Percentiles rank a stretch among this genome's conserved stretches.
phyloP scores from a whole-genome alignment of 176 grass and related monocot species.

The Elymus sibiricus region DNA sequence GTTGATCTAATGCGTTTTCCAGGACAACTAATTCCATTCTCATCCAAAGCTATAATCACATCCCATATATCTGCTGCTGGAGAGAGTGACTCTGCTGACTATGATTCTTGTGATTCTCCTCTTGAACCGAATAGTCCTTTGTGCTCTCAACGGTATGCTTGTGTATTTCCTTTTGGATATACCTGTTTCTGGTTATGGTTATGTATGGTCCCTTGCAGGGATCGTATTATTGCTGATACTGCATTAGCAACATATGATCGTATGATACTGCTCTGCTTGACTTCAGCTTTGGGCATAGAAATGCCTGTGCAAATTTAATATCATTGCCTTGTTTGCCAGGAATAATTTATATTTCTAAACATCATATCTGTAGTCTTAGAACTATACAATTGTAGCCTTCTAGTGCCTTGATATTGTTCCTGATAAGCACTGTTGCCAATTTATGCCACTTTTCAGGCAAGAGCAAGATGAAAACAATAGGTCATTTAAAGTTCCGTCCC shows the following conservation, averaged over 20 bases:
- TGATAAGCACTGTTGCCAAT: background rate
- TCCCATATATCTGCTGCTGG: constrained; percentile 86
- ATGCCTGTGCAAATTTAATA: background rate
- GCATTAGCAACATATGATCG: background rate
- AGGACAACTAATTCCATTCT: constrained; percentile 92
- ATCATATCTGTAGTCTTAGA: background rate
- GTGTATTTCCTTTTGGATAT: constrained; percentile 12
- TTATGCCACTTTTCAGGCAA: constrained; percentile 47
- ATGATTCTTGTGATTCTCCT: constrained; percentile 98
- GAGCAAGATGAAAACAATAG: constrained; percentile 76
- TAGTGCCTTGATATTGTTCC: background rate
- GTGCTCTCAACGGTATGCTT: constrained; percentile 57
- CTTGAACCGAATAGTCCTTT: constrained; percentile 95
- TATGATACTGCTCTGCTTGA: background rate
- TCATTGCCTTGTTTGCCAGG: constrained; percentile 1
- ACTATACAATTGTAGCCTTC: background rate
- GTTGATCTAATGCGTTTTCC: constrained; percentile 97
- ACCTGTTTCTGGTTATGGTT: constrained; percentile 17
- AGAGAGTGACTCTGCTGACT: constrained; percentile 86
- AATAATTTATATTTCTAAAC: constrained; percentile 5
- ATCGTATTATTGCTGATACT: background rate
- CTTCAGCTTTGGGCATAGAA: background rate
- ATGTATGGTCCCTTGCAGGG: constrained; percentile 3
- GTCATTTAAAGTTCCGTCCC: constrained; percentile 56
- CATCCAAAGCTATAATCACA: constrained; percentile 70